Percentiles rank a stretch among this genome's conserved stretches.
These are phyloP conservation scores for Lophiotrema nucula DNA, from an alignment of 495 filamentous ascomycete species.

Conservation along the genomic window DNA sequence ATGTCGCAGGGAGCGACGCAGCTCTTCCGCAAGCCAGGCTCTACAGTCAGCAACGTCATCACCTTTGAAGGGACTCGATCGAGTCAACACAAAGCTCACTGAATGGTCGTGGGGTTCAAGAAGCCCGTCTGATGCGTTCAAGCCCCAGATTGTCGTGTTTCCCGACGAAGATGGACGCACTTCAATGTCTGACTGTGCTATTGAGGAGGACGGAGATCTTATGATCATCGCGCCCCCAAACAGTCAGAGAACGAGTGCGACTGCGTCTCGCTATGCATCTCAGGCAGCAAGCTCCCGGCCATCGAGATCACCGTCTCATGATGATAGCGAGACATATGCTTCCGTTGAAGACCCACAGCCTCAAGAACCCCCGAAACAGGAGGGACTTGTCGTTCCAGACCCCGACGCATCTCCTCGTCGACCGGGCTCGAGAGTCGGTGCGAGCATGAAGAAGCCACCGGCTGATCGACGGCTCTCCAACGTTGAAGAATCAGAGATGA, in stretches of 20 bases:
- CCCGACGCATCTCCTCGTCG: not conserved
- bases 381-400: slow-evolving; percentile 1
- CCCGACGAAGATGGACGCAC: slow-evolving; percentile 12
- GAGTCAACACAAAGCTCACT: slow-evolving; percentile 28
- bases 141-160: slow-evolving; percentile 29
- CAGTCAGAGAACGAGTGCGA: slow-evolving; percentile 16
- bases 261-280: slow-evolving; percentile 7
- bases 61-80: slow-evolving; percentile 4
- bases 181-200: not conserved
- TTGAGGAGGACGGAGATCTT: slow-evolving; percentile 16
- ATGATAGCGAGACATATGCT: not conserved
- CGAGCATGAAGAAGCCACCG: not conserved
- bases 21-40: slow-evolving; percentile 18
- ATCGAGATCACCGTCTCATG: slow-evolving; percentile 8
- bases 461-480: slow-evolving; percentile 9
- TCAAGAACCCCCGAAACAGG: not conserved
- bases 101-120: slow-evolving; percentile 16
- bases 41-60: slow-evolving; percentile 3
- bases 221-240: slow-evolving; percentile 26
- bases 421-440: not conserved
- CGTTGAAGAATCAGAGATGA: slow-evolving; percentile 16
- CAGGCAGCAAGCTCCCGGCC: slow-evolving; percentile 2
- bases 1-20: not conserved
- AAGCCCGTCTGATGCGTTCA: not conserved
- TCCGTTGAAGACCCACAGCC: not conserved